Percentiles rank a stretch among this genome's conserved stretches.
phyloP scores from a whole-genome alignment of 2,329 filamentous ascomycete species.

The Hymenoscyphus infarciens region DNA sequence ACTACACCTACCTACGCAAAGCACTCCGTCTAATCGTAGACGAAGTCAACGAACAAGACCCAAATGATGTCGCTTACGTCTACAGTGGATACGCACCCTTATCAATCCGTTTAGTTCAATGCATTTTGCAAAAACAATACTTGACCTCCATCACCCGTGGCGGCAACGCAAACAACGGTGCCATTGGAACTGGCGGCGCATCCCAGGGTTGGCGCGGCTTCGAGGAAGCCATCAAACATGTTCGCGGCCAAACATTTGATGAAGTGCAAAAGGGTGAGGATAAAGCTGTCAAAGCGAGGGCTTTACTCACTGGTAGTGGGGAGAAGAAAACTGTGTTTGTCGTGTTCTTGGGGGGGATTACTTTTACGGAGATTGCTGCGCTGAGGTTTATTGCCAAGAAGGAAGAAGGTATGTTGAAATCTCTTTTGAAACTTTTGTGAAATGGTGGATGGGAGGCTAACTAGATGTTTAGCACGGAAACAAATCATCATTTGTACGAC shows the following conservation, averaged over 20 bases:
- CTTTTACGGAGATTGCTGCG: slow-evolving; percentile 93
- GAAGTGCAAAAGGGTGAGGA: slow-evolving; percentile 89
- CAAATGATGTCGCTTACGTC: slow-evolving; percentile 94
- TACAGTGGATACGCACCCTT: slow-evolving; percentile 96
- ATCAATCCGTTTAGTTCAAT: slow-evolving; percentile 86
- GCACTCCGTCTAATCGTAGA: slow-evolving; percentile 86
- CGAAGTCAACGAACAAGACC: slow-evolving; percentile 92
- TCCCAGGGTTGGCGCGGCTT: slow-evolving; percentile 89
- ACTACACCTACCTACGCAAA: slow-evolving; percentile 85
- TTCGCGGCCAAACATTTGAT: slow-evolving; percentile 85
- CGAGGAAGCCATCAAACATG: slow-evolving; percentile 85
- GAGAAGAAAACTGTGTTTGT: slow-evolving; percentile 85
- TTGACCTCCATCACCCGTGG: slow-evolving; percentile 68
- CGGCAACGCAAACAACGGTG: slow-evolving; percentile 46
- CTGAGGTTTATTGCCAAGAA: slow-evolving; percentile 84
- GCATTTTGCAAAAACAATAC: slow-evolving; percentile 85
- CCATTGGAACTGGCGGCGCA: slow-evolving; percentile 49
- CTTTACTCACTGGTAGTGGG: slow-evolving; percentile 71
- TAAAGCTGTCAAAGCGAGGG: slow-evolving; percentile 82
- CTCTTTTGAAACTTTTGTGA: no score
- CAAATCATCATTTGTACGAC: slow-evolving; percentile 92
- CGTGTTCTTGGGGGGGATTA: slow-evolving; percentile 97
- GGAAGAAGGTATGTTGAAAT: slow-evolving; percentile 57
- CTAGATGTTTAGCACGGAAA: slow-evolving; percentile 55
- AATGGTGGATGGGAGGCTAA: slow-evolving; percentile 12